Evolutionary conservation across 2,329 filamentous ascomycete genomes (phyloP).

Genomic region (Trichoderma semiorbis): DNA sequence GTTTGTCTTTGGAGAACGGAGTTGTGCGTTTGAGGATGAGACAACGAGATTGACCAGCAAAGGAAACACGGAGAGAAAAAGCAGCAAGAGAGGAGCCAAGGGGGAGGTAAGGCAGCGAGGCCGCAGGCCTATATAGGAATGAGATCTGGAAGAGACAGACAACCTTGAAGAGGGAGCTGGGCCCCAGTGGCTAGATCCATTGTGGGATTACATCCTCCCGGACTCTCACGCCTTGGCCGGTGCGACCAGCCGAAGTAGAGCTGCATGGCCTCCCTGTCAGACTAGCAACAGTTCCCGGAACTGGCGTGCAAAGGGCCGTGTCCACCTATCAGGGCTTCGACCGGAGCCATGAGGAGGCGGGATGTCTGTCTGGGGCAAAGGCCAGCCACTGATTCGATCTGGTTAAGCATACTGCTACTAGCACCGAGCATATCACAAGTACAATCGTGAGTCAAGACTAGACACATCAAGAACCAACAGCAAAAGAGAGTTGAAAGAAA

Average conservation of each 20-base stretch:
- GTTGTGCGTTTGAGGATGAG: neutral
- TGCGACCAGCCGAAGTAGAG: slow-evolving; percentile 15
- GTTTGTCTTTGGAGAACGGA: neutral
- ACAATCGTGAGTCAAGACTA: neutral
- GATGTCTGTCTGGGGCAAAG: neutral
- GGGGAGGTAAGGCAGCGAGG: neutral
- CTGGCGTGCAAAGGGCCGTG: slow-evolving; percentile 7
- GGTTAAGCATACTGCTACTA: neutral
- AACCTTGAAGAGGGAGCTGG: neutral
- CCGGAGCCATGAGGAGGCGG: slow-evolving; percentile 30
- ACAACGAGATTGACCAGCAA: neutral
- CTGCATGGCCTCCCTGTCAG: slow-evolving; percentile 1
- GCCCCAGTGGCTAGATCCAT: neutral
- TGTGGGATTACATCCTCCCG: neutral
- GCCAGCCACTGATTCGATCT: neutral
- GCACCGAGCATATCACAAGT: neutral
- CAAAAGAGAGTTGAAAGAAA: neutral
- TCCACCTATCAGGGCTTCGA: slow-evolving; percentile 29
- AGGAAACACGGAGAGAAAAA: neutral
- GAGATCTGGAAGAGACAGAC: neutral
- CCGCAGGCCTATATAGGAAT: slow-evolving; percentile 2
- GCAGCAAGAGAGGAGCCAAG: neutral
- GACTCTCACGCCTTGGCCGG: neutral
- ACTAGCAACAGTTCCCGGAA: neutral
- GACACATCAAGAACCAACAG: neutral